Percentiles rank a stretch among this genome's conserved stretches.
These are phyloP conservation scores for Mycena rosella DNA, from an alignment of 768 basidiomycete genomes.

Conservation along the genomic window DNA sequence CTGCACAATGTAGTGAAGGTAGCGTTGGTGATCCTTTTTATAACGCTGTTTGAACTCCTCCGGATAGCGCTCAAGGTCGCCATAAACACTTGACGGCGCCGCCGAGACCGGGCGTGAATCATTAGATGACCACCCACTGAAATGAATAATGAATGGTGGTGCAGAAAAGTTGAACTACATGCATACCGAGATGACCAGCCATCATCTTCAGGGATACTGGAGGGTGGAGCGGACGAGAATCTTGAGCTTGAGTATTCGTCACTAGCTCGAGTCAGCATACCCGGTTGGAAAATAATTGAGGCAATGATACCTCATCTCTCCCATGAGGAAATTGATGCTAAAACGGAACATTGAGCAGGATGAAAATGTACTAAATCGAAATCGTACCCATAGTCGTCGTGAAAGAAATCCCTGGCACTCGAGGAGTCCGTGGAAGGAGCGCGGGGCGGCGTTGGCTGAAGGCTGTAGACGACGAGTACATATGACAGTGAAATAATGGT, in stretches of 20 bases:
- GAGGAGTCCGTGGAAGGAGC: constrained; percentile 8
- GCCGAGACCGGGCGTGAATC: constrained; percentile 20
- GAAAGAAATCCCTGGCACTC: constrained; percentile 3
- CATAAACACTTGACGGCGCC: constrained; percentile 13
- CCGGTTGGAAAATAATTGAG: background rate
- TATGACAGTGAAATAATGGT: constrained; percentile 1
- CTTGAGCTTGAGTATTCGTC: constrained; percentile 10
- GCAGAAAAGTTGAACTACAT: background rate
- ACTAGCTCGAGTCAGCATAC: constrained; percentile 2
- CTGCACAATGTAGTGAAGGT: background rate
- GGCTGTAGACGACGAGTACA: background rate
- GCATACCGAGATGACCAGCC: constrained; percentile 13
- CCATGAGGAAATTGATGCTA: constrained; percentile 16
- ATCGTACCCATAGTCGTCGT: constrained; percentile 12
- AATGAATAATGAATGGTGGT: constrained; percentile 1
- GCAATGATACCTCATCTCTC: constrained; percentile 1
- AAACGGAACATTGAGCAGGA: background rate
- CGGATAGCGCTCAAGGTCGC: background rate
- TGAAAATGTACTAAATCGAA: background rate
- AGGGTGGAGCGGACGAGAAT: constrained; percentile 3
- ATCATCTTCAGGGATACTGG: constrained; percentile 12
- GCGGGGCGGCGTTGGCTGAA: constrained; percentile 1
- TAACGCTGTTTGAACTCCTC: constrained; percentile 12
- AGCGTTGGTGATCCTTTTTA: constrained; percentile 6
- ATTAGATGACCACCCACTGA: constrained; percentile 19